A percentile compares a stretch with the other conserved stretches of the same genome.
Evolutionary conservation across 805 yeast genomes (phyloP).

Genomic region (Danielozyma ontarioensis): DNA sequence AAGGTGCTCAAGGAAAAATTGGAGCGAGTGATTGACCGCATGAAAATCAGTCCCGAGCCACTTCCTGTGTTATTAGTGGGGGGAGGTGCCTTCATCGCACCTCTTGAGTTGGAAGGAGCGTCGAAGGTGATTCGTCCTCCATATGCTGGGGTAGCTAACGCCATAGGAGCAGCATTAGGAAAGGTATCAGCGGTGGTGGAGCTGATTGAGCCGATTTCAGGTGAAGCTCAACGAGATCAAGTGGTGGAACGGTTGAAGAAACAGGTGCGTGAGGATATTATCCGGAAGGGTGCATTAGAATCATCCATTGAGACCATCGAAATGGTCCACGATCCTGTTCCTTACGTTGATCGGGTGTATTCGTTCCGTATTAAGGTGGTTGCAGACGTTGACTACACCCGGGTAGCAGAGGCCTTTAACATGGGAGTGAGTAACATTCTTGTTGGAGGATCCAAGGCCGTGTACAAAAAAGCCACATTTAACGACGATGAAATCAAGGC

Average conservation of each 20-base stretch:
- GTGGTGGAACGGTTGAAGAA: conserved; percentile 10
- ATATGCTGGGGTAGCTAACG: conserved; percentile 42
- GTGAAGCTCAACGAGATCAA: conserved; percentile 5
- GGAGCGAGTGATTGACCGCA: conserved; percentile 37
- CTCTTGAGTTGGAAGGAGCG: conserved; percentile 39
- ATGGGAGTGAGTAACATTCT: conserved; percentile 2
- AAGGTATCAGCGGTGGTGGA: conserved; percentile 32
- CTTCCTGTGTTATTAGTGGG: conserved; percentile 43
- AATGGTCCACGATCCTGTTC: conserved; percentile 22
- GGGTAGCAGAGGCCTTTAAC: conserved; percentile 5
- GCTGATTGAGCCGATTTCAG: conserved; percentile 7
- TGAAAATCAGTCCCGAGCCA: conserved; percentile 41
- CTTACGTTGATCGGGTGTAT: conserved; percentile 28
- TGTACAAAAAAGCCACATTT: conserved; percentile 4
- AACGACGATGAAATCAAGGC: conserved; percentile 11
- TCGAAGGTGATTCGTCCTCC: conserved; percentile 38
- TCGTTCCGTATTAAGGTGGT: conserved; percentile 34
- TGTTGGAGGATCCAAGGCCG: conserved; percentile 1
- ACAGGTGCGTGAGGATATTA: conserved; percentile 4
- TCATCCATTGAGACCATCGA: conserved; percentile 18
- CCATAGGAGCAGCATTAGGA: conserved; percentile 47
- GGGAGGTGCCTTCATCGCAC: conserved; percentile 43
- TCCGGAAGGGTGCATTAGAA: conserved; percentile 20
- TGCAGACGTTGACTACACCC: conserved; percentile 40
- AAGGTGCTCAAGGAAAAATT: conserved; percentile 21